Evolutionary conservation across 1,284 basidiomycete species (phyloP).

Genomic region (Boletus mariae): DNA sequence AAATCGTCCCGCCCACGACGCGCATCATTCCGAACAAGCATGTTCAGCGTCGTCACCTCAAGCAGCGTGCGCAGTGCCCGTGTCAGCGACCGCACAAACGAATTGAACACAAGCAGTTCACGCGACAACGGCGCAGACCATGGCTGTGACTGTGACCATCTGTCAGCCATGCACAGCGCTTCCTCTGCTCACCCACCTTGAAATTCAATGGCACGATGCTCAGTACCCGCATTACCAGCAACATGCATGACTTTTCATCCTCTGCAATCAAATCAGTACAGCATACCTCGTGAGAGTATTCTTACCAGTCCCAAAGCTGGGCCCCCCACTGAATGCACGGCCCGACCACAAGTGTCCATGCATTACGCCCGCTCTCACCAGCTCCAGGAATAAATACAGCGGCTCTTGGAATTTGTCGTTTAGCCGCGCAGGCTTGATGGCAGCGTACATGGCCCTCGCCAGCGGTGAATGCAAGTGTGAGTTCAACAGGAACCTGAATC

Average conservation of each 20-base stretch:
- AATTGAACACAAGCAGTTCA: conserved; percentile 97
- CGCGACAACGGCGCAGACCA: conserved; percentile 96
- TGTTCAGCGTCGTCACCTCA: conserved; percentile 89
- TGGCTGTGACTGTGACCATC: conserved; percentile 56
- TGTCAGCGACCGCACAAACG: conserved; percentile 87
- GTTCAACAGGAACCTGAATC: conserved; percentile 75
- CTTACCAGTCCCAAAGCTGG: conserved; percentile 85
- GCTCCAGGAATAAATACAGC: conserved; percentile 88
- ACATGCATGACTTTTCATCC: conserved; percentile 87
- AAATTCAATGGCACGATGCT: conserved; percentile 92
- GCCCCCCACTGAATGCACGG: conserved; percentile 89
- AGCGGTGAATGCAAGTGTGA: conserved; percentile 87
- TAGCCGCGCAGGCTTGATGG: conserved; percentile 72
- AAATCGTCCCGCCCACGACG: conserved; percentile 85
- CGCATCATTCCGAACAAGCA: conserved; percentile 88
- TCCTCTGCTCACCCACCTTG: conserved; percentile 56
- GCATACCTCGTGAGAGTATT: conserved; percentile 16
- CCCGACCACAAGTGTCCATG: conserved; percentile 90
- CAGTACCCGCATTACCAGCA: conserved; percentile 94
- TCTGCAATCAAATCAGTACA: conserved; percentile 44
- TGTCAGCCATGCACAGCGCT: conserved; percentile 7
- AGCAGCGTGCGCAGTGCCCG: conserved; percentile 87
- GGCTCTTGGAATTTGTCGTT: conserved; percentile 99
- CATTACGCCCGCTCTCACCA: conserved; percentile 91
- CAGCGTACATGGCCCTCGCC: conserved; percentile 86